A percentile compares a stretch with the other conserved stretches of the same genome.
These are phyloP conservation scores for Elsinoe batatas DNA, from an alignment of 2,329 filamentous ascomycete species.

Conservation along the genomic window DNA sequence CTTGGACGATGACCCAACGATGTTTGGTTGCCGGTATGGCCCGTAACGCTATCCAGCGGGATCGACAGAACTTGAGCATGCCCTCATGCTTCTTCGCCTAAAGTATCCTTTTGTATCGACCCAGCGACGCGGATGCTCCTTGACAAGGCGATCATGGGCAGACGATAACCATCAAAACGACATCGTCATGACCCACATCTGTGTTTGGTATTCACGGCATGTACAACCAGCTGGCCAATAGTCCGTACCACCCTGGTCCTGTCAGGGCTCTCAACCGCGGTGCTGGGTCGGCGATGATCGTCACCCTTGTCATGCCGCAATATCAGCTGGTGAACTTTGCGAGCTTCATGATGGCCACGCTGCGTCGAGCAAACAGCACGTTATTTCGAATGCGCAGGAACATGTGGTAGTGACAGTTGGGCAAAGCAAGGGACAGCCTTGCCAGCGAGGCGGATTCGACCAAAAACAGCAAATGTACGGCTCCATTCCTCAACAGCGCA, in stretches of 20 bases:
- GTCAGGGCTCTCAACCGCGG: constrained; percentile 7
- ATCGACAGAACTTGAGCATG: constrained; percentile 3
- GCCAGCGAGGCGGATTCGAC: background rate
- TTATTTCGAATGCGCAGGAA: background rate
- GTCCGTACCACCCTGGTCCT: constrained; percentile 2
- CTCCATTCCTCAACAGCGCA: background rate
- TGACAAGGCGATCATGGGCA: too few relatives aligned
- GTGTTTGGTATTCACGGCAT: background rate
- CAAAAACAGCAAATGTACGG: background rate
- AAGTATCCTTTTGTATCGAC: background rate
- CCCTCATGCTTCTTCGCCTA: background rate
- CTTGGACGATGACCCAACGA: constrained; percentile 5
- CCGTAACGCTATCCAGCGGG: background rate
- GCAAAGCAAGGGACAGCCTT: background rate
- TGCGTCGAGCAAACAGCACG: background rate
- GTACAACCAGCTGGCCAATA: constrained; percentile 9
- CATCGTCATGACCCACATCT: background rate
- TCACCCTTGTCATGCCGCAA: background rate
- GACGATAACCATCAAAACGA: background rate
- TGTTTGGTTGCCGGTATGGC: constrained; percentile 3
- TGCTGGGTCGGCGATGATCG: background rate
- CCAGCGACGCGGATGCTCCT: background rate
- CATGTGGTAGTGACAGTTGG: background rate
- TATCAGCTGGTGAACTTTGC: background rate
- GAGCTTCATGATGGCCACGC: background rate